Percentiles rank a stretch among this genome's conserved stretches.
Conservation (phyloP, 805 yeast species). For the Wickerhamia fluorescens region DNA sequence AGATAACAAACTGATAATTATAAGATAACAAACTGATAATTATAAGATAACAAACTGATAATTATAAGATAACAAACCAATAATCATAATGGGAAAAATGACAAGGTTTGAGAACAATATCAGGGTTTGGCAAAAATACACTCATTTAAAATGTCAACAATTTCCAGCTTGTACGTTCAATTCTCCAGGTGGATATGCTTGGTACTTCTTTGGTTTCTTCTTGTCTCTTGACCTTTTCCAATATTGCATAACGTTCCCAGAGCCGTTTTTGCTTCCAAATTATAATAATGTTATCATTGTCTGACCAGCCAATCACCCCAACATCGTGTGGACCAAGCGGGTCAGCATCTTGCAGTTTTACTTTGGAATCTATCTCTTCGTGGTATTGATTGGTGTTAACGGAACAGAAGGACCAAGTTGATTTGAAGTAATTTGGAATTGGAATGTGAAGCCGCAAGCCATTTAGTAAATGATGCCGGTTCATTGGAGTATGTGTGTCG, state of each 20-base stretch:
- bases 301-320: slow-evolving; percentile 61
- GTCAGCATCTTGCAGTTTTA: too few species aligned
- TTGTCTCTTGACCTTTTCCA: slow-evolving; percentile 37
- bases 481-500: too few species aligned
- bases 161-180: slow-evolving; percentile 70
- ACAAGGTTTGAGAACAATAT: neutral
- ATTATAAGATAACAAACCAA: neutral
- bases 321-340: slow-evolving; percentile 13
- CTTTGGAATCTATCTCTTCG: too few species aligned
- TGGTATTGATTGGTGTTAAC: slow-evolving; percentile 45
- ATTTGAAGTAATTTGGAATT: slow-evolving; percentile 57
- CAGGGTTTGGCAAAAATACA: slow-evolving; percentile 1
- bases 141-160: slow-evolving; percentile 35
- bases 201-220: too few species aligned
- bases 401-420: slow-evolving; percentile 85
- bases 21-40: too few species aligned
- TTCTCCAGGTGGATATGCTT: slow-evolving; percentile 46
- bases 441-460: slow-evolving; percentile 59
- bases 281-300: slow-evolving; percentile 64
- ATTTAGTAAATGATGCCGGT: slow-evolving; percentile 62
- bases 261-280: slow-evolving; percentile 68
- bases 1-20: too few species aligned
- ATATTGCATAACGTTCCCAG: slow-evolving; percentile 82
- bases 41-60: neutral
- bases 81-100: too few species aligned